These are phyloP conservation scores for Leccinum angustisporum DNA, from an alignment of 1,284 basidiomycete genomes.

Conservation along the genomic window DNA sequence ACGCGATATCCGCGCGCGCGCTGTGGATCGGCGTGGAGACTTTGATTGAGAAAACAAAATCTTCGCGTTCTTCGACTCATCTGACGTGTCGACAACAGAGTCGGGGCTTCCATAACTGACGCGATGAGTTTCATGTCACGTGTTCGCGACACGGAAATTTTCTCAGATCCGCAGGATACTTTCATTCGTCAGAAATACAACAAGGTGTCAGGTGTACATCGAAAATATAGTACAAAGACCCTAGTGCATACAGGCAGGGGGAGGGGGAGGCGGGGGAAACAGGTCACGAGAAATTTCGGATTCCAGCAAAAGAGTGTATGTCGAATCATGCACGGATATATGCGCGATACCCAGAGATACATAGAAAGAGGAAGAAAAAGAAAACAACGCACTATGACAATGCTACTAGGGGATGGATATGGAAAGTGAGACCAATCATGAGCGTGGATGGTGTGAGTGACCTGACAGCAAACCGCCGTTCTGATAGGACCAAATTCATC, in stretches of 20 bases:
- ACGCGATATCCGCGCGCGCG: too few relatives aligned
- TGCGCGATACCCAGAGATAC: conserved; percentile 22
- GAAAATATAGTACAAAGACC: conserved; percentile 7
- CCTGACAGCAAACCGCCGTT: not conserved
- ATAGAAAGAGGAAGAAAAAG: conserved; percentile 6
- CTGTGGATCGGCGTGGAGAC: not conserved
- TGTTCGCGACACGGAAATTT: conserved; percentile 17
- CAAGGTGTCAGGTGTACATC: conserved; percentile 9
- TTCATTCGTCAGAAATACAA: conserved; percentile 21
- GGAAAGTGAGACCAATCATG: conserved; percentile 1
- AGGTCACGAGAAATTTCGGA: conserved; percentile 4
- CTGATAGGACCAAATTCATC: too few relatives aligned
- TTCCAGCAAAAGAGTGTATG: conserved; percentile 10
- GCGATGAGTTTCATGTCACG: conserved; percentile 21
- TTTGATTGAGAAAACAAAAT: conserved; percentile 25
- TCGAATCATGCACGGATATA: conserved; percentile 28
- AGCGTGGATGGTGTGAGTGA: conserved; percentile 7
- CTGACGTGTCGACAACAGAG: conserved; percentile 57
- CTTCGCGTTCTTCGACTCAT: conserved; percentile 52
- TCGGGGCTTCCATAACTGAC: conserved; percentile 38
- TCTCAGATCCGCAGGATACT: not conserved
- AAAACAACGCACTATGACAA: conserved; percentile 1
- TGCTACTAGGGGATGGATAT: conserved; percentile 19
- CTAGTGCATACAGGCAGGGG: not conserved
- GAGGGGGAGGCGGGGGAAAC: not conserved